Evolutionary conservation across 2,329 filamentous ascomycete species (phyloP).

Genomic region (Amesomyces nigricolor): DNA sequence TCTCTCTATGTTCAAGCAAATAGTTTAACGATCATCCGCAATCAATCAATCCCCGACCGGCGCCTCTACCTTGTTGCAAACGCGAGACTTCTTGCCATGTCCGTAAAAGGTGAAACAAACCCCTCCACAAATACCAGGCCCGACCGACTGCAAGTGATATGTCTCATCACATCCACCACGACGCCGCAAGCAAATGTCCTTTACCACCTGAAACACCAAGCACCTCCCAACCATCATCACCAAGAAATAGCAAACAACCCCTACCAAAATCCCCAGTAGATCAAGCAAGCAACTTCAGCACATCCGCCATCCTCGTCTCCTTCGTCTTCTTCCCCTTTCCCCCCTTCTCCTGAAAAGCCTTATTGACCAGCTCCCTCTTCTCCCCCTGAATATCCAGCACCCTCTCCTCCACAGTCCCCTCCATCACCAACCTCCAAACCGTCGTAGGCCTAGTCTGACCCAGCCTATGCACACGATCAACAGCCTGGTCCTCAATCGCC

Average conservation of each 20-base stretch:
- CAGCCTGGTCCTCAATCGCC: constrained; percentile 85
- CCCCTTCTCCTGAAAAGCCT: constrained; percentile 70
- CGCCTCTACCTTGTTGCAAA: too few relatives aligned
- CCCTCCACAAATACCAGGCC: too few relatives aligned
- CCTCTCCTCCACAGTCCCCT: constrained; percentile 72
- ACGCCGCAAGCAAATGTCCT: too few relatives aligned
- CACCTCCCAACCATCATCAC: not conserved
- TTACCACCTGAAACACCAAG: too few relatives aligned
- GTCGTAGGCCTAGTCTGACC: constrained; percentile 75
- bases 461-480: constrained; percentile 80
- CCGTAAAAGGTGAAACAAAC: too few relatives aligned
- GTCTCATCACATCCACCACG: too few relatives aligned
- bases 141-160: too few relatives aligned
- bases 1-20: too few relatives aligned
- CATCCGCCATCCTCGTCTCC: constrained; percentile 52
- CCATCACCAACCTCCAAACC: constrained; percentile 76
- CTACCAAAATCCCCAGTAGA: too few relatives aligned
- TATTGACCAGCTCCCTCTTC: constrained; percentile 70
- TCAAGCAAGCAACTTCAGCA: constrained; percentile 42
- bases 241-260: not conserved
- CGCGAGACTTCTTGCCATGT: too few relatives aligned
- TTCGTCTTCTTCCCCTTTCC: constrained; percentile 49
- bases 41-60: too few relatives aligned
- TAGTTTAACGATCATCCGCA: too few relatives aligned
- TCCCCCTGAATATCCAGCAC: constrained; percentile 72